Conservation (phyloP, 352 stramenopile species). For the Pythium oligandrum region DNA sequence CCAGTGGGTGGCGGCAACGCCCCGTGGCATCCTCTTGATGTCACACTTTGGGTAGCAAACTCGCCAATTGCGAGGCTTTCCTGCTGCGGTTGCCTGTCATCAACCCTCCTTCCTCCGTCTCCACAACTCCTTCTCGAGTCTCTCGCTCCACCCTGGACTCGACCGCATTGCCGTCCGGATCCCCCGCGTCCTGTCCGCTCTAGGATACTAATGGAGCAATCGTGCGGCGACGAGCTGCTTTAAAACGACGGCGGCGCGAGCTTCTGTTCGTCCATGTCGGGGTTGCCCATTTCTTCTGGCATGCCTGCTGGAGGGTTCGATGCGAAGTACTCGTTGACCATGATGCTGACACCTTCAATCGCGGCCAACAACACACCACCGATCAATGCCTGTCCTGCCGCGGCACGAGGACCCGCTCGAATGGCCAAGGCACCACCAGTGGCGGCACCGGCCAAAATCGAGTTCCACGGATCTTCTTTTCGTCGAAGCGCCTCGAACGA, state of each 20-base stretch:
- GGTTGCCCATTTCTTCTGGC: constrained; percentile 44
- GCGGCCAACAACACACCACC: constrained; percentile 94
- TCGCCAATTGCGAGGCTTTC: constrained; percentile 29
- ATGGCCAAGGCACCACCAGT: constrained; percentile 96
- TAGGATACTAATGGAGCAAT: no score
- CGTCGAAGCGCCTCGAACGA: constrained; percentile 94
- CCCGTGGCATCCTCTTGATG: constrained; percentile 20
- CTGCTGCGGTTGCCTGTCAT: constrained; percentile 17
- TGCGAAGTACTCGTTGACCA: constrained; percentile 87
- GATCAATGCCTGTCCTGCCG: constrained; percentile 91
- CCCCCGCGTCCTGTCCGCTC: no score
- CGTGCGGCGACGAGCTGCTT: constrained; percentile 1
- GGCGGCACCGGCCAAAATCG: constrained; percentile 95
- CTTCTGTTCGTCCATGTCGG: constrained; percentile 77
- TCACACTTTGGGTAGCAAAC: constrained; percentile 24
- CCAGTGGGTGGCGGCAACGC: neutral
- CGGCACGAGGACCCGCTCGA: constrained; percentile 91
- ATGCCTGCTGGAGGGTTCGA: constrained; percentile 45
- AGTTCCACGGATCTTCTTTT: constrained; percentile 99
- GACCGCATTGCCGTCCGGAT: neutral
- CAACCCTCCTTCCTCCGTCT: neutral
- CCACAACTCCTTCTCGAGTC: no score
- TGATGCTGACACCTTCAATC: constrained; percentile 98
- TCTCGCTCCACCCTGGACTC: constrained; percentile 3
- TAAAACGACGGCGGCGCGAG: constrained; percentile 84